These are phyloP conservation scores for Peronosclerospora sorghi DNA, from an alignment of 352 stramenopile genomes.

Conservation along the genomic window DNA sequence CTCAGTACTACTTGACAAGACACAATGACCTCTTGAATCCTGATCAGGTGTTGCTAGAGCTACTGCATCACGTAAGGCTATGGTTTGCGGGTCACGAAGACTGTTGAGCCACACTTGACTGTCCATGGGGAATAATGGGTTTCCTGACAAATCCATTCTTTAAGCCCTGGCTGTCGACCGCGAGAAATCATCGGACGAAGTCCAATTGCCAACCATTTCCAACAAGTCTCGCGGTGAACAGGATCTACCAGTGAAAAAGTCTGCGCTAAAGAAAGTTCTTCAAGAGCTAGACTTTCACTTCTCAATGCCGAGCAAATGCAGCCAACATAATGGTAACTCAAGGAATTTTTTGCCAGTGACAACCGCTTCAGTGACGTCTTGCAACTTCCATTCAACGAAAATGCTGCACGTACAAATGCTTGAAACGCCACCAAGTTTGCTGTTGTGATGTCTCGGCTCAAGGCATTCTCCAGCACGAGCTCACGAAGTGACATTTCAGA, in stretches of 20 bases:
- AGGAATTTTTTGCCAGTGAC: conserved; percentile 24
- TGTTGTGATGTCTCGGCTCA: conserved; percentile 9
- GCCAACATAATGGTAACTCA: conserved; percentile 17
- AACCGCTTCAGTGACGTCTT: conserved; percentile 13
- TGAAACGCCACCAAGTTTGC: conserved; percentile 20
- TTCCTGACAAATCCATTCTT: conserved; percentile 20
- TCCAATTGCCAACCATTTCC: conserved; percentile 23
- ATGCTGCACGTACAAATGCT: conserved; percentile 13
- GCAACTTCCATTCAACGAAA: conserved; percentile 2
- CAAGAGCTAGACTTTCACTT: conserved; percentile 5
- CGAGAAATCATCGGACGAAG: conserved; percentile 6
- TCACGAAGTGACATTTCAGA: conserved; percentile 9
- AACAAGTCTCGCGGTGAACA: conserved; percentile 15
- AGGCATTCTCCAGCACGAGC: conserved; percentile 20
- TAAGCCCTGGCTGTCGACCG: conserved; percentile 4
- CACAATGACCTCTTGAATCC: conserved; percentile 5
- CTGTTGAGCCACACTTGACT: conserved; percentile 16
- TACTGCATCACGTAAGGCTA: conserved; percentile 4
- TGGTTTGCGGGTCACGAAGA: conserved; percentile 11
- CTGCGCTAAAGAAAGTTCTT: conserved; percentile 19
- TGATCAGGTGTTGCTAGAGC: background rate
- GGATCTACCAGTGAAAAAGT: conserved; percentile 20
- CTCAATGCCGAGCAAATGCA: conserved; percentile 26
- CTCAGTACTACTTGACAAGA: conserved; percentile 14
- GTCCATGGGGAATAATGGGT: conserved; percentile 21